Evolutionary conservation across 345 rosid species (phyloP), one percentile per base, ranked within the genome.

Genomic region (Brassica cretica): DNA sequence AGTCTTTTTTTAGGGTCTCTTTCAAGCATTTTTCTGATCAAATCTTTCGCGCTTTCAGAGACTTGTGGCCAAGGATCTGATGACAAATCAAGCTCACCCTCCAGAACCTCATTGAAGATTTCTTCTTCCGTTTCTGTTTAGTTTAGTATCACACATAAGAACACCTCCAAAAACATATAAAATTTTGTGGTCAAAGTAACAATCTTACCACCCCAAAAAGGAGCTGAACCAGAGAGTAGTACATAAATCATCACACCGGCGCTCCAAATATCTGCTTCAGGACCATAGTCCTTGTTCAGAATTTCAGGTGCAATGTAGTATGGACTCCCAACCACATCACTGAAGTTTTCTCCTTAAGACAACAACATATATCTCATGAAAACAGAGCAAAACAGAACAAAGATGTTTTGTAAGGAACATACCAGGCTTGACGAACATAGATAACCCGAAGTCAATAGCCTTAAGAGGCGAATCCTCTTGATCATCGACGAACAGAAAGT

Each of bases 251-350:
- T 87, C 71, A 94, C 98, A 32, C 97, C 98, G 1, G 93, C 96
- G 72, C 98, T 94, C 98, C 97, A 94, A 56, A 94, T 88, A 81
- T 94, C 97, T 29, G 96, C 88, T 81, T 90, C 96, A 5, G 85
- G 92, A 83, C 97, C 93, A 29, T 94, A 90, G 8, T 29, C 62
- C 84, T 88, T 92, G 59, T 78, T 41, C 76, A 94, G 69, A 82
- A 94, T 85, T 80, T 92, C 97, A 46, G 97, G 98, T 0, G 98
- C 97, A 72, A 94, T 92, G 72, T 94, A 92, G 72, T 89, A 94
- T 0, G 98, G 93, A 78, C 98, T 94, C 72, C 98, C 98, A 78
- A 94, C 92, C 49, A 94, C 90, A 84, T 94, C 97, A 56, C 66
- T 68, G 68, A 94, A 88, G 33, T 68, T 75, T 70, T 90, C 92